Base-by-base conservation (phyloP, 139 green algal species). In the Coccomyxa sp. region DNA sequence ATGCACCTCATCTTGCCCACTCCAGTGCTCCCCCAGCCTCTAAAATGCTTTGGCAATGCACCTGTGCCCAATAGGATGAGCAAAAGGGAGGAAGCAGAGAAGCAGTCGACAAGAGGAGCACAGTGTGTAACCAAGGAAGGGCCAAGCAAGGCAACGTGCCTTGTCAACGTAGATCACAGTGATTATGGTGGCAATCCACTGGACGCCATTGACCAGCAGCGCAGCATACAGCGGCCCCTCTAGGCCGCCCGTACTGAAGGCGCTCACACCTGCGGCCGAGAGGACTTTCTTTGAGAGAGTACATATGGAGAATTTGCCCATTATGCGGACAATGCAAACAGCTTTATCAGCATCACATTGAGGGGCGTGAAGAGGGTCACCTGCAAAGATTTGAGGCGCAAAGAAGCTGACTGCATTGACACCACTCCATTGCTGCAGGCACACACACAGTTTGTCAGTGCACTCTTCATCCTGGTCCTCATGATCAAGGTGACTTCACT, bases 381-480 rank as follows among this genome's bases (percentile, higher is more conserved):
- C 27, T 78, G 76, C 76, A 57, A 82, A 82, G n/a, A 86, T 79
- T 45, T 86, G 83, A 13, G 83, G 83, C 11, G 83, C 66, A 76
- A 86, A 86, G 67, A 86, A 86, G 83, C 31, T 76, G 0, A 86
- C 58, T 63, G 78, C 83, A 57, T 86, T 86, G 16, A 86, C 67
- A 28, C 83, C 25, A 25, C 27, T 74, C 32, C 60, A 80, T 59
- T 80, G 80, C 83, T 86, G 83, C 63, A 86, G 82, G 77, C 28
- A 11, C 77, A 63, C 32, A 60, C 28, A 66, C 32, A 81, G 23
- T 45, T 21, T 71, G 18, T 71, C 9, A 71, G 63, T 11, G 10
- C 63, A 11, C 63, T 25, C 21, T 28, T 71, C 63, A 71, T 3
- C 9, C 7, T 71, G 63, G 21, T 1, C 9, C 18, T 21, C 18